These are phyloP conservation scores for Trametes cinnabarina DNA, from an alignment of 768 basidiomycete genomes.

Conservation along the genomic window DNA sequence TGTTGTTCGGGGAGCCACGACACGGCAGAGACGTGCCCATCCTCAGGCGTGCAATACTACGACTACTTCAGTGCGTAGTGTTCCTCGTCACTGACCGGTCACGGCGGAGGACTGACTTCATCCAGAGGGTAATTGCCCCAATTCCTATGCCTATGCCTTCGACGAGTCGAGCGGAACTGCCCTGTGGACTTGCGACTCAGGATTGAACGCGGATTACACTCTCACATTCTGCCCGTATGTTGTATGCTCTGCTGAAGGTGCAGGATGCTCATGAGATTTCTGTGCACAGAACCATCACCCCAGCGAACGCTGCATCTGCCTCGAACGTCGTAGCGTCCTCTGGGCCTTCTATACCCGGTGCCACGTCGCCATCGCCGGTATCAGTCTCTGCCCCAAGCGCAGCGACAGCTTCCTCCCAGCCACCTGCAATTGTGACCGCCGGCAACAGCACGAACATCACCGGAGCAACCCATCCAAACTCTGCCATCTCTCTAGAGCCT, in stretches of 20 bases:
- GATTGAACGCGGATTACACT: slow-evolving; percentile 27
- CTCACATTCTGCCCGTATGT: slow-evolving; percentile 32
- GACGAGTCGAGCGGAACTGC: slow-evolving; percentile 41
- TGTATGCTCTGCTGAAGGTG: background rate
- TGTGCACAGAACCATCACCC: background rate
- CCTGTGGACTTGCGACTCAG: slow-evolving; percentile 49
- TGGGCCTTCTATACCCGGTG: too few species aligned
- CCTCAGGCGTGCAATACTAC: slow-evolving; percentile 30
- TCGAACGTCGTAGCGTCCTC: too few species aligned
- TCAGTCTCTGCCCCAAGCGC: too few species aligned
- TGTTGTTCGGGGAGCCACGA: slow-evolving; percentile 34
- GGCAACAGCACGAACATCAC: too few species aligned
- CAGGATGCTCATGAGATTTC: too few species aligned
- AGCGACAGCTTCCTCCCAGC: too few species aligned
- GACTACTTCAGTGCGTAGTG: slow-evolving; percentile 24
- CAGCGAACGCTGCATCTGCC: background rate
- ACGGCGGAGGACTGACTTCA: background rate
- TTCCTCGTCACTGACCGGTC: too few species aligned
- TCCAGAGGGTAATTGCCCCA: slow-evolving; percentile 25
- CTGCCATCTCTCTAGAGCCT: too few species aligned
- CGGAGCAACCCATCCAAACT: too few species aligned
- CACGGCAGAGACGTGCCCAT: slow-evolving; percentile 32
- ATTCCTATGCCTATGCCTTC: slow-evolving; percentile 25
- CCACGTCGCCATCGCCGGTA: too few species aligned
- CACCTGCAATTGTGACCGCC: too few species aligned